Conservation (phyloP, 1,139 yeast species). For the Pichia sp. region DNA sequence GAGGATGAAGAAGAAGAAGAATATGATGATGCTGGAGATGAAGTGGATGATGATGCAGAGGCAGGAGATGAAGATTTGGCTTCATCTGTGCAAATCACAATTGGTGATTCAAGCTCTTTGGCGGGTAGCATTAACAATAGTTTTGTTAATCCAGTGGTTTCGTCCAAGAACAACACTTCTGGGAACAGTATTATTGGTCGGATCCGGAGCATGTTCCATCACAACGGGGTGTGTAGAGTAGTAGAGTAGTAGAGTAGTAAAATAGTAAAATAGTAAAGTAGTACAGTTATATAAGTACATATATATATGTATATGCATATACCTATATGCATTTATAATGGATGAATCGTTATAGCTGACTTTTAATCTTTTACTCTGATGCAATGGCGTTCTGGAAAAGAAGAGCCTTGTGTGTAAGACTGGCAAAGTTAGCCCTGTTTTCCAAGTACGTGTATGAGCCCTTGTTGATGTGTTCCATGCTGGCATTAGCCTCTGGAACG, state of each 20-base stretch:
- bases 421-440: slow-evolving; percentile 41
- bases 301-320: no score
- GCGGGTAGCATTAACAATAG: slow-evolving; percentile 4
- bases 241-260: no score
- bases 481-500: slow-evolving; percentile 42
- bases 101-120: slow-evolving; percentile 23
- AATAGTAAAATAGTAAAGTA: no score
- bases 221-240: no score
- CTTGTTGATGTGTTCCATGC: slow-evolving; percentile 41
- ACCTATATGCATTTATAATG: no score
- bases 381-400: neutral
- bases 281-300: no score
- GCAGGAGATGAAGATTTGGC: slow-evolving; percentile 16
- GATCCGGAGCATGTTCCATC: no score
- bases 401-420: slow-evolving; percentile 28
- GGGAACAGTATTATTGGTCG: no score
- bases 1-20: slow-evolving; percentile 15
- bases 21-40: neutral
- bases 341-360: no score
- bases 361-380: no score
- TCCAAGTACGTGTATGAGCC: slow-evolving; percentile 41
- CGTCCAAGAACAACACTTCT: no score
- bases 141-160: no score
- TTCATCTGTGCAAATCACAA: slow-evolving; percentile 26
- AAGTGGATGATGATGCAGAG: neutral